phyloP scores from a whole-genome alignment of 805 yeast genomes.

The Cephaloascus albidus region DNA sequence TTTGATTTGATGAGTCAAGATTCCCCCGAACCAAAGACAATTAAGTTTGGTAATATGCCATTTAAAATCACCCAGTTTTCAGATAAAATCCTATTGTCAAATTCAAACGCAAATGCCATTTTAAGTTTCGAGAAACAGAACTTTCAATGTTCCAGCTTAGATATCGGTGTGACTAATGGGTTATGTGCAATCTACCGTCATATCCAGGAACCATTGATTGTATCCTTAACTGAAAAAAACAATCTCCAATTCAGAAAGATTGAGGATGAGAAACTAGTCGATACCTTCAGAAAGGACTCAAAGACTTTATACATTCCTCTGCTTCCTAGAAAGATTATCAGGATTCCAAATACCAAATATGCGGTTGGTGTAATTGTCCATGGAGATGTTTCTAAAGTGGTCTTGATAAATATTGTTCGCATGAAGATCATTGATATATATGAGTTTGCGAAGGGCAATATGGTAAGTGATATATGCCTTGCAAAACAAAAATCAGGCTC shows the following conservation, averaged over 20 bases:
- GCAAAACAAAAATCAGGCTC: neutral
- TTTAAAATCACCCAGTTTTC: neutral
- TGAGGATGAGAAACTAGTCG: neutral
- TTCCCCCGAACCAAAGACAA: neutral
- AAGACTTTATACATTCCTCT: neutral
- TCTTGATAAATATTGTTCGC: neutral
- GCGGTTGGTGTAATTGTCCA: neutral
- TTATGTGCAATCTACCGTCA: neutral
- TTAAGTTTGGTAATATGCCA: neutral
- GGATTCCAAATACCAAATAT: neutral
- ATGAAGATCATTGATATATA: neutral
- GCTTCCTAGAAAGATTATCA: neutral
- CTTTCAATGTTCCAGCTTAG: neutral
- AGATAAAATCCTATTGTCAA: neutral
- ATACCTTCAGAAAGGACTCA: neutral
- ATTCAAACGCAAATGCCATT: neutral
- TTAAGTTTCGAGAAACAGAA: neutral
- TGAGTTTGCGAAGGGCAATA: neutral
- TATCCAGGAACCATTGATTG: neutral
- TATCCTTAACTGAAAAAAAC: neutral
- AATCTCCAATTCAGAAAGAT: neutral
- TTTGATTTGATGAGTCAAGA: too few species aligned
- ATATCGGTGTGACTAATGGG: neutral
- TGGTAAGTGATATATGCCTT: neutral
- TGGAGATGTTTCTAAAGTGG: neutral